A percentile compares a stretch with the other conserved stretches of the same genome.
Conservation (phyloP, 2,329 filamentous ascomycete genomes). For the Fusarium verticillioides region DNA sequence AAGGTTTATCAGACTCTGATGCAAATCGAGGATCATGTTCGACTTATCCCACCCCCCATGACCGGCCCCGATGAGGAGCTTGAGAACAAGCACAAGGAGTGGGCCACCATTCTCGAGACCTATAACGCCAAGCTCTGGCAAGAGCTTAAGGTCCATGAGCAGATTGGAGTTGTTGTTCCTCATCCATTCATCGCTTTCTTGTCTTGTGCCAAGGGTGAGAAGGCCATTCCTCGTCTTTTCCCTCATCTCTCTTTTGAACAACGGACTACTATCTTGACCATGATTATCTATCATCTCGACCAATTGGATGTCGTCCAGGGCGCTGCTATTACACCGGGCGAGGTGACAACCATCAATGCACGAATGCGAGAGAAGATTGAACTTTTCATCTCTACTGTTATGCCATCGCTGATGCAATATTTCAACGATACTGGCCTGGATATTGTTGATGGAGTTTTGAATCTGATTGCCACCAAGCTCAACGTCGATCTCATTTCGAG, state of each 20-base stretch:
- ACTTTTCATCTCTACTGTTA: conserved; percentile 86
- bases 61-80: conserved; percentile 72
- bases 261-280: conserved; percentile 92
- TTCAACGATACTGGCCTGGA: conserved; percentile 90
- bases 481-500: conserved; percentile 87
- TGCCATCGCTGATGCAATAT: conserved; percentile 89
- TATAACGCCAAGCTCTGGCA: conserved; percentile 86
- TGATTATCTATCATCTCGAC: conserved; percentile 94
- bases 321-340: conserved; percentile 78
- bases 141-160: conserved; percentile 91
- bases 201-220: conserved; percentile 95
- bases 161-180: conserved; percentile 78
- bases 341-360: conserved; percentile 76
- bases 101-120: conserved; percentile 68
- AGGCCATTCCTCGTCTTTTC: conserved; percentile 93
- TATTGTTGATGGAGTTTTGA: conserved; percentile 90
- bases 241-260: conserved; percentile 92
- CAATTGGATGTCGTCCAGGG: conserved; percentile 88
- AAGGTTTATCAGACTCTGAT: conserved; percentile 88
- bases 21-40: conserved; percentile 93
- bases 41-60: conserved; percentile 74
- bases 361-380: conserved; percentile 91
- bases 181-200: conserved; percentile 98
- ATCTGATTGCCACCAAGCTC: conserved; percentile 83
- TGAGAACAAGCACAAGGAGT: conserved; percentile 80